phyloP scores from a whole-genome alignment of 106 monocot genomes.

The Ottelia alismoides region DNA sequence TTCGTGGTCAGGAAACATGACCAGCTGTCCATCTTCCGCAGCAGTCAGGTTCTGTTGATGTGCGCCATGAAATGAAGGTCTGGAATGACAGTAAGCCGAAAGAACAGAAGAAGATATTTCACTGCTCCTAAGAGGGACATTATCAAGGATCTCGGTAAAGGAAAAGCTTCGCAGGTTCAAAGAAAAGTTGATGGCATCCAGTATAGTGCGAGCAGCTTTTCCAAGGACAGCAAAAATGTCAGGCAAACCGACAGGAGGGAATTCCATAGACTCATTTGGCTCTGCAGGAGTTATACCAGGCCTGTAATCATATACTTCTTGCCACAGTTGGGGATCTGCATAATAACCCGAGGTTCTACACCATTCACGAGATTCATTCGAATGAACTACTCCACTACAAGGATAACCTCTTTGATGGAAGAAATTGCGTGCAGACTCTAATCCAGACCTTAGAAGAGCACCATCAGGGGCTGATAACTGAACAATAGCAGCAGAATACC shows the following conservation, averaged over 20 bases:
- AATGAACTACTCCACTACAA: slow-evolving; percentile 34
- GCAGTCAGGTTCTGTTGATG: slow-evolving; percentile 29
- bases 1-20: slow-evolving; percentile 56
- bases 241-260: slow-evolving; percentile 64
- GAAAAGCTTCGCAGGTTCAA: slow-evolving; percentile 71
- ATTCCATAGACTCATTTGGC: slow-evolving; percentile 45
- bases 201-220: slow-evolving; percentile 50
- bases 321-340: slow-evolving; percentile 63
- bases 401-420: slow-evolving; percentile 71
- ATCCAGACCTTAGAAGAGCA: slow-evolving; percentile 56
- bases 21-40: slow-evolving; percentile 61
- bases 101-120: slow-evolving; percentile 93
- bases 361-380: slow-evolving; percentile 60
- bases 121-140: slow-evolving; percentile 54
- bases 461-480: slow-evolving; percentile 52
- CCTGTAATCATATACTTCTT: slow-evolving; percentile 75
- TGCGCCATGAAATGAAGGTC: slow-evolving; percentile 71
- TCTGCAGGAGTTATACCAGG: slow-evolving; percentile 68
- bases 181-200: slow-evolving; percentile 81
- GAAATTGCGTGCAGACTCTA: slow-evolving; percentile 66
- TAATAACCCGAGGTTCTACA: slow-evolving; percentile 85
- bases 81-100: slow-evolving; percentile 82
- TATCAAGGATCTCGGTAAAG: slow-evolving; percentile 80
- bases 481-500: slow-evolving; percentile 76
- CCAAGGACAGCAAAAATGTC: slow-evolving; percentile 79